These are phyloP conservation scores for Rugosomyces carneus DNA, from an alignment of 1,284 basidiomycete genomes.

Conservation along the genomic window DNA sequence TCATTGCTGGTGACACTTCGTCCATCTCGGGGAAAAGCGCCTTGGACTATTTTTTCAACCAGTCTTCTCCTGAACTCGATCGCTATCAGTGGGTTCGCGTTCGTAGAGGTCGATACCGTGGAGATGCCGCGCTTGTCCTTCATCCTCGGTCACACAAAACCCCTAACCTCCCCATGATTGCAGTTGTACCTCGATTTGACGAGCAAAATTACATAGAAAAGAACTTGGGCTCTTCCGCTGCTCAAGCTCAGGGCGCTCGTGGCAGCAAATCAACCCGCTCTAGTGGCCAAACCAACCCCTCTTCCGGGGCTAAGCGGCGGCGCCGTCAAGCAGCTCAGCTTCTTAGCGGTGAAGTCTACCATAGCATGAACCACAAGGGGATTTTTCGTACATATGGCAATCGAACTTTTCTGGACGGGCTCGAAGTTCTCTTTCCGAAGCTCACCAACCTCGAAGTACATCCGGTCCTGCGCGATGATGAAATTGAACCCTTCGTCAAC, in stretches of 20 bases:
- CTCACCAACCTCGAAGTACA: not conserved
- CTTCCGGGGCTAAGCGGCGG: not conserved
- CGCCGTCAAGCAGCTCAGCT: not conserved
- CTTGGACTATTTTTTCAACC: not conserved
- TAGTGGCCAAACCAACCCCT: too few species aligned
- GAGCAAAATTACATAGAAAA: not conserved
- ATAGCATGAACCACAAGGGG: not conserved
- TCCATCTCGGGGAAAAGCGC: not conserved
- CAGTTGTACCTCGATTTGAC: not conserved
- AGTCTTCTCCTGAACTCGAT: not conserved
- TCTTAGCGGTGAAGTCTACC: not conserved
- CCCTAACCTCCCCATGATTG: not conserved
- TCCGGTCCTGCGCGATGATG: not conserved
- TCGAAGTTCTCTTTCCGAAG: not conserved
- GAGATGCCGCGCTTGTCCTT: not conserved
- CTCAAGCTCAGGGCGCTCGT: not conserved
- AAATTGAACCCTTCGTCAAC: not conserved
- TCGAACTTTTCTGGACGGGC: not conserved
- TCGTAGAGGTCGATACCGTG: not conserved
- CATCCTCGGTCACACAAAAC: not conserved
- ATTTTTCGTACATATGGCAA: not conserved
- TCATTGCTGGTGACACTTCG: not conserved
- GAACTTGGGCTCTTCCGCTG: not conserved
- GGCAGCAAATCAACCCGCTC: not conserved
- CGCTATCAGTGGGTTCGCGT: not conserved